Conservation (phyloP, 1,284 basidiomycete species). For the Apiotrichum siamense region DNA sequence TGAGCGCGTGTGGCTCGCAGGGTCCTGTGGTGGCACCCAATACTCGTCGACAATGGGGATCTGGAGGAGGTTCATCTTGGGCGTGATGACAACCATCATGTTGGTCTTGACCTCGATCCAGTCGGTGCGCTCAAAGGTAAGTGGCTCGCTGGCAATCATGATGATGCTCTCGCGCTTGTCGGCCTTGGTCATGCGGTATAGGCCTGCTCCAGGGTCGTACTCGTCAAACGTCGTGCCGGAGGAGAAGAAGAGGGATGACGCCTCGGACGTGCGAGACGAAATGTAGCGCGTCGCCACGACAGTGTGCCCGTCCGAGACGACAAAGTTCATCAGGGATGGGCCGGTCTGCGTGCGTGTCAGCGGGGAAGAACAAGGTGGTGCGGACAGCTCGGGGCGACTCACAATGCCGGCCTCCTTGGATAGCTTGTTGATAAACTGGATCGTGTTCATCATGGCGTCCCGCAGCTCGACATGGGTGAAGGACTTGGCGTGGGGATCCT, state of each 20-base stretch:
- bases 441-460: constrained; percentile 82
- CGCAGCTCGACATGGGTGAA: constrained; percentile 45
- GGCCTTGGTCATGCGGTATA: constrained; percentile 91
- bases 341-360: constrained; percentile 45
- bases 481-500: constrained; percentile 61
- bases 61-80: constrained; percentile 84
- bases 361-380: too few species aligned
- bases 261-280: constrained; percentile 82
- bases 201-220: constrained; percentile 66
- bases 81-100: constrained; percentile 82
- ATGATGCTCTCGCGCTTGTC: constrained; percentile 85
- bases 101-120: constrained; percentile 92
- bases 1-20: constrained; percentile 34
- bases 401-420: constrained; percentile 69
- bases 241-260: constrained; percentile 91
- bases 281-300: constrained; percentile 94
- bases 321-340: constrained; percentile 93
- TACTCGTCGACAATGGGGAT: constrained; percentile 84
- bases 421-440: constrained; percentile 67
- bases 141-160: constrained; percentile 85
- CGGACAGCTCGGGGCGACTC: constrained; percentile 13
- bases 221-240: constrained; percentile 92
- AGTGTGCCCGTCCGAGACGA: constrained; percentile 86
- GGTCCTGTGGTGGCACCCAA: constrained; percentile 60
- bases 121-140: constrained; percentile 71